Base-by-base conservation (phyloP, 768 basidiomycete species). In the Trametes cinnabarina region DNA sequence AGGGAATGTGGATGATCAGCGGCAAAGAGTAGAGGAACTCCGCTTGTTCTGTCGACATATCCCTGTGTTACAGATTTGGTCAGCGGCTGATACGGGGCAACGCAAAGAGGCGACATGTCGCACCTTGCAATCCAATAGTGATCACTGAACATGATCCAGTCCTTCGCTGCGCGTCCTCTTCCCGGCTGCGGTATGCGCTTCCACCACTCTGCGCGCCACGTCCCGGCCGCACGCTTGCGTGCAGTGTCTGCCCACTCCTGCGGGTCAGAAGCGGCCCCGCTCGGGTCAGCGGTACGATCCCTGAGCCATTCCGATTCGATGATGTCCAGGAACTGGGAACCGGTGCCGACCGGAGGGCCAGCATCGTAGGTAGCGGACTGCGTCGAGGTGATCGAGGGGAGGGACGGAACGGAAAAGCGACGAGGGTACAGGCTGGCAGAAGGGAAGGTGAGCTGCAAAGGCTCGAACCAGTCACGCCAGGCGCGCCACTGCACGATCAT, bases 401-500 rank as follows among this genome's bases (percentile, higher is more conserved):
- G 19, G n/a, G 47, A 41, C 5, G 52, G 55, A 22, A 32, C 55
- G 14, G 48, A 32, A 39, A 44, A 19, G 5, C 46, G 50, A 6
- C 47, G 41, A 26, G 50, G 55, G 47, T 37, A 22, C 7, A 48
- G 46, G 19, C 51, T 41, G 15, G 61, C 30, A 32, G 57, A 50
- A 30, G 63, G 52, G 49, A 63, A 63, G 41, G 61, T 52, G 25
- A 65, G 52, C 53, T 64, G 53, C 14, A 68, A 60, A 19, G 48
- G 49, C 52, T 66, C 67, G 55, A 95, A 84, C 92, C 92, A 96
- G 17, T 88, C 77, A 49, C 90, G 80, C 92, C 93, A 98, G 1
- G 79, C 75, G 23, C 86, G 79, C 95, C 95, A 97, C 73, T 96
- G 90, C 43, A 98, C 80, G 42, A 94, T 83, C 61, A 81, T 81